Conservation (phyloP, 352 stramenopile genomes). For the Globisporangium acanthophoron region DNA sequence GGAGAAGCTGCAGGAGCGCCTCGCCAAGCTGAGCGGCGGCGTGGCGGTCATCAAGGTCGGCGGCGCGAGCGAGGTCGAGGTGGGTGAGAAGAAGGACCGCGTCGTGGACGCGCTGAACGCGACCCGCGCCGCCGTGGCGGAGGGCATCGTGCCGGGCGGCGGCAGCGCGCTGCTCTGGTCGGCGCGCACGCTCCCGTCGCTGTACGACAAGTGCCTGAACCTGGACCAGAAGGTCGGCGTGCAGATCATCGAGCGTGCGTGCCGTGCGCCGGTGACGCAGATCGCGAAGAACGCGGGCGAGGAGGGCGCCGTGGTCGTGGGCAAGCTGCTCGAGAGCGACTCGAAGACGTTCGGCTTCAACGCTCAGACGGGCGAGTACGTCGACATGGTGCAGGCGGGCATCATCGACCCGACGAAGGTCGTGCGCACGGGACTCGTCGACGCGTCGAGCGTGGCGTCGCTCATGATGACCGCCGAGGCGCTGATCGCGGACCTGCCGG, state of each 20-base stretch:
- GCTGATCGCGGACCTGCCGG: slow-evolving; percentile 96
- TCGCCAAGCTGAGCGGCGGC: slow-evolving; percentile 98
- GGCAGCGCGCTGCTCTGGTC: slow-evolving; percentile 97
- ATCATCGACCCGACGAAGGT: slow-evolving; percentile 99
- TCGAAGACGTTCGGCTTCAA: slow-evolving; percentile 95
- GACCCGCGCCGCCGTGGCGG: slow-evolving; percentile 97
- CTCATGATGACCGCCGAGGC: slow-evolving; percentile 99
- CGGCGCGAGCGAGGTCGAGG: slow-evolving; percentile 97
- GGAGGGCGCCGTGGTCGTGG: slow-evolving; percentile 98
- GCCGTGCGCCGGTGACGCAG: slow-evolving; percentile 92
- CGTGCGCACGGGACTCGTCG: slow-evolving; percentile 96
- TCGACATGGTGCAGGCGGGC: slow-evolving; percentile 97
- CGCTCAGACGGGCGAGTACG: slow-evolving; percentile 96
- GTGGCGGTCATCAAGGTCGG: slow-evolving; percentile 99
- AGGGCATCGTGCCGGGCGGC: slow-evolving; percentile 98
- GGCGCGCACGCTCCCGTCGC: slow-evolving; percentile 86
- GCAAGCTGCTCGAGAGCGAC: slow-evolving; percentile 97
- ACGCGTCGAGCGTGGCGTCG: slow-evolving; percentile 97
- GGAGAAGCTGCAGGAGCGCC: slow-evolving; percentile 99
- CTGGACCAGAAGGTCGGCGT: slow-evolving; percentile 98
- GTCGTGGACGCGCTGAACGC: slow-evolving; percentile 99
- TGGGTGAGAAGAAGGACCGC: slow-evolving; percentile 99
- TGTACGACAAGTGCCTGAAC: slow-evolving; percentile 90
- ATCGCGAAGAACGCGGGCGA: slow-evolving; percentile 98
- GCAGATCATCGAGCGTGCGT: slow-evolving; percentile 95